Percentiles rank a stretch among this genome's conserved stretches.
These are phyloP conservation scores for Chimonanthus praecox DNA, from an alignment of 164 flowering plant species.

Conservation along the genomic window DNA sequence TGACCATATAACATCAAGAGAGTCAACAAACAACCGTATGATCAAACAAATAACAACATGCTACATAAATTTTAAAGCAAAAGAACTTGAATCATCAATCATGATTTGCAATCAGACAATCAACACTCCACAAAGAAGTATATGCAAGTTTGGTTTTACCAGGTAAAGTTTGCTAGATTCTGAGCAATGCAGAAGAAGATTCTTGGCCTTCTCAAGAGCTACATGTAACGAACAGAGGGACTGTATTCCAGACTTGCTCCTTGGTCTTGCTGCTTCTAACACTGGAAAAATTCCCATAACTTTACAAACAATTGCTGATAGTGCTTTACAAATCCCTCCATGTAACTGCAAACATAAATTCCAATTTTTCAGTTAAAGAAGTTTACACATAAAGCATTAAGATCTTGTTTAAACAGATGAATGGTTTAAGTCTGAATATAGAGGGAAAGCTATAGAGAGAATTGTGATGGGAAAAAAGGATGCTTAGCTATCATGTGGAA, in stretches of 20 bases:
- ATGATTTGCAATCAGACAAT: background rate
- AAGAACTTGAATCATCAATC: background rate
- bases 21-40: background rate
- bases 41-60: background rate
- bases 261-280: conserved; percentile 86
- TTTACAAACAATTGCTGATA: conserved; percentile 68
- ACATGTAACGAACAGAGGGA: conserved; percentile 89
- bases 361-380: background rate
- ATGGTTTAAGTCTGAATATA: background rate
- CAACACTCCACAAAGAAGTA: background rate
- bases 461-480: background rate
- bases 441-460: background rate
- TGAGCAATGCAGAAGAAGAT: conserved; percentile 84
- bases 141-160: conserved; percentile 34
- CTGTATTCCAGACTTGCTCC: conserved; percentile 96
- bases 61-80: background rate
- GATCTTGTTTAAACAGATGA: background rate
- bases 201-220: conserved; percentile 91
- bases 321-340: conserved; percentile 78
- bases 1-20: background rate
- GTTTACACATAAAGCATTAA: background rate
- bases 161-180: conserved; percentile 91
- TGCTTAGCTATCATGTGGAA: background rate
- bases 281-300: conserved; percentile 73
- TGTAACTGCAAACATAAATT: conserved; percentile 60